These are phyloP conservation scores for Mycena alexandri DNA, from an alignment of 768 basidiomycete species.

Conservation along the genomic window DNA sequence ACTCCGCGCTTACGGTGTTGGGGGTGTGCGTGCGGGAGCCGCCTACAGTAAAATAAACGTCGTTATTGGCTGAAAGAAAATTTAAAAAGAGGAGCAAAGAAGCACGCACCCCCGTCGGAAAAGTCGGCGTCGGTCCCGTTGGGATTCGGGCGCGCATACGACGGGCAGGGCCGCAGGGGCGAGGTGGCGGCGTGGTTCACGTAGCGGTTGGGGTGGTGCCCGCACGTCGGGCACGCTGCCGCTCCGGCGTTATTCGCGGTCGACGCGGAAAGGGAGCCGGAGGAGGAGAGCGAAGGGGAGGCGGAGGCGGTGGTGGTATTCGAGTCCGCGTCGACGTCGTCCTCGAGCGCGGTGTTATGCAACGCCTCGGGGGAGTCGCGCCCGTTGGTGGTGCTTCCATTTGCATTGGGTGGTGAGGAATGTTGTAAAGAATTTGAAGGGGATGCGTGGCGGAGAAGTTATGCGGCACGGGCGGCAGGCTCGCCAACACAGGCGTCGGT, in stretches of 20 bases:
- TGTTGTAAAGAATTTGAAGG: not conserved
- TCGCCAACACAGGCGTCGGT: constrained; percentile 1
- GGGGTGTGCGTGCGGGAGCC: no score
- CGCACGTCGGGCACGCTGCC: constrained; percentile 35
- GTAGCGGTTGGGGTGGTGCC: constrained; percentile 15
- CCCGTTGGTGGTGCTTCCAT: not conserved
- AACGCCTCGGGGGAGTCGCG: constrained; percentile 5
- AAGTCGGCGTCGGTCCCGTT: no score
- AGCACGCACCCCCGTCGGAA: no score
- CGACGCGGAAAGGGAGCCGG: not conserved
- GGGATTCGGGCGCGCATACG: no score
- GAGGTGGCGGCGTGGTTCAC: not conserved
- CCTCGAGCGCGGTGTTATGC: constrained; percentile 24
- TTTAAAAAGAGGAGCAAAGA: no score
- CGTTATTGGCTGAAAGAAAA: no score
- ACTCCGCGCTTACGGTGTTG: no score
- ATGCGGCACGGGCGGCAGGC: not conserved
- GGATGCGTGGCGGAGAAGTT: no score
- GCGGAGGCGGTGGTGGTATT: not conserved
- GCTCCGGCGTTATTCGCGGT: not conserved
- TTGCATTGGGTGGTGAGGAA: no score
- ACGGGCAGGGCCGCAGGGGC: no score
- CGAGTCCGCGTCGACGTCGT: not conserved
- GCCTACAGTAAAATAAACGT: no score
- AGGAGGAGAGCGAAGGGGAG: not conserved